Percentiles rank a stretch among this genome's conserved stretches.
Conservation (phyloP, 768 basidiomycete species). For the Zangia roseola region DNA sequence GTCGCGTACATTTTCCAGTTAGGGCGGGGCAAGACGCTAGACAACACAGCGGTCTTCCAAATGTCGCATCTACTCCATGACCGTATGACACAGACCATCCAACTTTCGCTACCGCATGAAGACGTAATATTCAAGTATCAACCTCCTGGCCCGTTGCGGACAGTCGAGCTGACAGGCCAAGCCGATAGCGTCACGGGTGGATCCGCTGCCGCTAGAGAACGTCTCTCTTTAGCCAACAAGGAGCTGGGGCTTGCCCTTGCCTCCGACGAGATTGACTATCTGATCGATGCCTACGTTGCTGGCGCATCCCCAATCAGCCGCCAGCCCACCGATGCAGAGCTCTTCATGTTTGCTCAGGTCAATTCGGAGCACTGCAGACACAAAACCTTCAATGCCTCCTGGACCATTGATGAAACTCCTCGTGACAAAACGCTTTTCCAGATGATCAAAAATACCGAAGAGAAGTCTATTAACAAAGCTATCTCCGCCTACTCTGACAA, state of each 20-base stretch:
- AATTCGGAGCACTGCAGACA: slow-evolving; percentile 99
- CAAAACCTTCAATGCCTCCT: slow-evolving; percentile 98
- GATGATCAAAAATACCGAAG: slow-evolving; percentile 97
- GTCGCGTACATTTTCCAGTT: slow-evolving; percentile 63
- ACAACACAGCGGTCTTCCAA: slow-evolving; percentile 44
- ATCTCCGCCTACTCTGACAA: slow-evolving; percentile 98
- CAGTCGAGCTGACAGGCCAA: slow-evolving; percentile 55
- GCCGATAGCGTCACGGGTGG: slow-evolving; percentile 24
- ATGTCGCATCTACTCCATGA: slow-evolving; percentile 83
- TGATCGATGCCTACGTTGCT: slow-evolving; percentile 84
- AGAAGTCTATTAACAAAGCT: slow-evolving; percentile 68
- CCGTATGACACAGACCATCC: slow-evolving; percentile 91
- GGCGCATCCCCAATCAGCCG: slow-evolving; percentile 64
- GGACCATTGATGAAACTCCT: slow-evolving; percentile 77
- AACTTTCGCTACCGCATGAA: slow-evolving; percentile 56
- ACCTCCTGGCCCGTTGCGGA: slow-evolving; percentile 64
- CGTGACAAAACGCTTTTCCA: slow-evolving; percentile 80
- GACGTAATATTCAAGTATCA: slow-evolving; percentile 58
- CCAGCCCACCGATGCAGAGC: slow-evolving; percentile 93
- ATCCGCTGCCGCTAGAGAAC: slow-evolving; percentile 51
- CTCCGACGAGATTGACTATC: slow-evolving; percentile 86
- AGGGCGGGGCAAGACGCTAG: slow-evolving; percentile 39
- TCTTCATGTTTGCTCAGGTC: slow-evolving; percentile 99
- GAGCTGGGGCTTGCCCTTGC: slow-evolving; percentile 89
- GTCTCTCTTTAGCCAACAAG: slow-evolving; percentile 75